Evolutionary conservation across 768 basidiomycete species (phyloP).

Genomic region (Kwoniella botswanensis): DNA sequence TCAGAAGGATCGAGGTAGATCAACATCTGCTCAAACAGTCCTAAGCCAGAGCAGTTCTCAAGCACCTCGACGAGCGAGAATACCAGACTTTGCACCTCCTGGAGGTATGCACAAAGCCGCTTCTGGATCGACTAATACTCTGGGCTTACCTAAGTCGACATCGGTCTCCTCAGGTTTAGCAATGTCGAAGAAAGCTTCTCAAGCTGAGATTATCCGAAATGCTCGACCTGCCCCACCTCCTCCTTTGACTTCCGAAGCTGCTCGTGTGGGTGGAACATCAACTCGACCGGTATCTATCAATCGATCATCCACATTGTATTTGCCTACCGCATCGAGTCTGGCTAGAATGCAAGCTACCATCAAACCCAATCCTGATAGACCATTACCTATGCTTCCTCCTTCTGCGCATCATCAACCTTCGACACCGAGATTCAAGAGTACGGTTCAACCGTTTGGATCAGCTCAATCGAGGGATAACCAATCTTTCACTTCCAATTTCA

Average conservation of each 20-base stretch:
- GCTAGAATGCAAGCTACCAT: slow-evolving; percentile 54
- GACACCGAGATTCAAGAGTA: slow-evolving; percentile 9
- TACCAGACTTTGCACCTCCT: slow-evolving; percentile 33
- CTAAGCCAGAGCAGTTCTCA: slow-evolving; percentile 9
- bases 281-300: slow-evolving; percentile 16
- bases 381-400: slow-evolving; percentile 21
- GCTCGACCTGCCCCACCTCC: slow-evolving; percentile 45
- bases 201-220: slow-evolving; percentile 43
- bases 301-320: slow-evolving; percentile 43
- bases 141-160: slow-evolving; percentile 36
- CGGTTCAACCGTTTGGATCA: slow-evolving; percentile 28
- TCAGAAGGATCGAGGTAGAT: slow-evolving; percentile 26
- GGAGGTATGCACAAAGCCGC: not conserved
- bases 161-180: slow-evolving; percentile 36
- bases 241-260: slow-evolving; percentile 14
- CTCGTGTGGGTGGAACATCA: not conserved
- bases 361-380: slow-evolving; percentile 29
- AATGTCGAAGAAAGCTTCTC: slow-evolving; percentile 34
- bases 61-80: slow-evolving; percentile 17
- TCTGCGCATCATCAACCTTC: not conserved
- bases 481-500: slow-evolving; percentile 31
- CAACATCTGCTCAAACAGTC: slow-evolving; percentile 37
- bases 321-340: slow-evolving; percentile 45
- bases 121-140: slow-evolving; percentile 24
- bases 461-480: slow-evolving; percentile 32